Evolutionary conservation across 108 stramenopile genomes (phyloP).

Genomic region (Fistulifera solaris): DNA sequence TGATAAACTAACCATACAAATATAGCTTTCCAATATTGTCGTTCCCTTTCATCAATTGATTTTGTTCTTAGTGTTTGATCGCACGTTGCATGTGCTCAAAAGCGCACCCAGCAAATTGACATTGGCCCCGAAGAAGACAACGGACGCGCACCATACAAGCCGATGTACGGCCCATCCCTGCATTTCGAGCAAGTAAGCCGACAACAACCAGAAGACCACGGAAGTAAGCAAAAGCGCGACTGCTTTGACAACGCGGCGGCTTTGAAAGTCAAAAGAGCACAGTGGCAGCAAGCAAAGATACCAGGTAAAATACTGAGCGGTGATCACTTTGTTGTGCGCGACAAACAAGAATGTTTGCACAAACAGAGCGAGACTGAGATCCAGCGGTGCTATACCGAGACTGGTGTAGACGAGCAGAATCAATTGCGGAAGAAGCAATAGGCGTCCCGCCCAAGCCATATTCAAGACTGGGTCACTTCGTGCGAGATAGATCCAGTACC

Average conservation of each 20-base stretch:
- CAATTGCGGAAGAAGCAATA: slow-evolving; percentile 71
- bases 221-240: slow-evolving; percentile 30
- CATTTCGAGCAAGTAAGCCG: slow-evolving; percentile 82
- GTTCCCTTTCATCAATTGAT: too few species aligned
- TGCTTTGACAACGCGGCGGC: slow-evolving; percentile 15
- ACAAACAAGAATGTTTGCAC: slow-evolving; percentile 94
- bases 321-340: slow-evolving; percentile 97
- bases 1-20: too few species aligned
- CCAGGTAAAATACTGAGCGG: slow-evolving; percentile 98
- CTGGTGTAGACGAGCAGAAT: slow-evolving; percentile 62
- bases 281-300: slow-evolving; percentile 82
- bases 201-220: slow-evolving; percentile 56
- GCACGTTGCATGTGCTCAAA: too few species aligned
- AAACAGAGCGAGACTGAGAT: slow-evolving; percentile 71
- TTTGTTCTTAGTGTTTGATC: too few species aligned
- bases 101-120: slow-evolving; percentile 12
- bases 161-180: slow-evolving; percentile 59
- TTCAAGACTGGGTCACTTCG: slow-evolving; percentile 25
- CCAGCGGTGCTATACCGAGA: slow-evolving; percentile 55
- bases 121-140: slow-evolving; percentile 66
- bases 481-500: slow-evolving; percentile 86
- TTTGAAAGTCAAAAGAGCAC: slow-evolving; percentile 40
- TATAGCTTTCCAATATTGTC: too few species aligned
- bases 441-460: slow-evolving; percentile 20
- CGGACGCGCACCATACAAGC: slow-evolving; percentile 65